Conservation (phyloP, 139 green algal genomes). For the Pseudopediastrum boryanum region DNA sequence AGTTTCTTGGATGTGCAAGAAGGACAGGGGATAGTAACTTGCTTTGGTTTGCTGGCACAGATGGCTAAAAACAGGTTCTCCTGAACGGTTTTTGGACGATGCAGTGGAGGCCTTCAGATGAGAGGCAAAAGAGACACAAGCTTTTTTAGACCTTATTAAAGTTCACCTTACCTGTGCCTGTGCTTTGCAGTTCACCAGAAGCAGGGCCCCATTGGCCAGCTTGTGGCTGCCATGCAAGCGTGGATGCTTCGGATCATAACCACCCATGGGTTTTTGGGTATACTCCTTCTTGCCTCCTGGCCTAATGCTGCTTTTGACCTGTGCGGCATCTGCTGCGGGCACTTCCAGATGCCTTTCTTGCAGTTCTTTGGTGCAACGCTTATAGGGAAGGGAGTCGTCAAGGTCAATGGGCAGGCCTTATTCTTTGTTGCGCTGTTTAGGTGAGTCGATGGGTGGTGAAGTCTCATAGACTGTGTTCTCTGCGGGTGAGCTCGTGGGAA, state of each 20-base stretch:
- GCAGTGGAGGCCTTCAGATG: too few species aligned
- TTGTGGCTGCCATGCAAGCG: conserved; percentile 60
- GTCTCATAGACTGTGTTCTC: too few species aligned
- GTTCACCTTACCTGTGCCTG: not conserved
- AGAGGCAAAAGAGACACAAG: too few species aligned
- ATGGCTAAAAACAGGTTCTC: too few species aligned
- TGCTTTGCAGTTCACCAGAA: not conserved
- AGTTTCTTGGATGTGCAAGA: too few species aligned
- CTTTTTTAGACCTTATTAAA: too few species aligned
- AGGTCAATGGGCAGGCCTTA: conserved; percentile 59
- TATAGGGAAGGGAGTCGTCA: conserved; percentile 87
- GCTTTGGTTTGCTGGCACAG: too few species aligned
- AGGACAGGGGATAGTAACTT: too few species aligned
- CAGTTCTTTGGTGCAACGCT: conserved; percentile 88
- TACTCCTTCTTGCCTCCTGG: conserved; percentile 89
- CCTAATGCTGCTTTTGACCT: conserved; percentile 94
- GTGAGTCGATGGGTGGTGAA: too few species aligned
- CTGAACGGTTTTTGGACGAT: too few species aligned
- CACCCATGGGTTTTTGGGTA: conserved; percentile 81
- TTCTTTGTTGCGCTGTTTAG: conserved; percentile 78
- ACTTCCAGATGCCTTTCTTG: conserved; percentile 93
- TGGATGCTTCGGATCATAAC: conserved; percentile 90
- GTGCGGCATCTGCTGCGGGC: conserved; percentile 91
- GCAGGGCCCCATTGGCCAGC: conserved; percentile 10
- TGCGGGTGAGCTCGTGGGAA: too few species aligned